A percentile compares a stretch with the other conserved stretches of the same genome.
These are phyloP conservation scores for Auxenochlorella protothecoides DNA, from an alignment of 139 green algal species.

Conservation along the genomic window DNA sequence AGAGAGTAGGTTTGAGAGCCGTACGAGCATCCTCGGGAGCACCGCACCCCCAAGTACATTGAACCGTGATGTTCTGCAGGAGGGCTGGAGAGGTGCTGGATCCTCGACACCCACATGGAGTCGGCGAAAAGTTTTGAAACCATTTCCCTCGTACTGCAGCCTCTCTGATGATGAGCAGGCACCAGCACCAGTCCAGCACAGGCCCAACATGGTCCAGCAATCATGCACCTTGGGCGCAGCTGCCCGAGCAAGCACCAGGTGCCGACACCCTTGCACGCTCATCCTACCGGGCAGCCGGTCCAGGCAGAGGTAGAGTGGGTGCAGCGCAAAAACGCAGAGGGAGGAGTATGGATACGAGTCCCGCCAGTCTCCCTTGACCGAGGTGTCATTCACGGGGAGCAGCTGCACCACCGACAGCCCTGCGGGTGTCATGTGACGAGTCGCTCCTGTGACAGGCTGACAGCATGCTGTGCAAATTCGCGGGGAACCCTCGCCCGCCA, in stretches of 20 bases:
- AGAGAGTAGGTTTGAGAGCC: too few relatives aligned
- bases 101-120: too few relatives aligned
- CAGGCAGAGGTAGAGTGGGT: slow-evolving; percentile 78
- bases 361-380: slow-evolving; percentile 79
- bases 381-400: slow-evolving; percentile 93
- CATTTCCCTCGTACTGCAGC: too few relatives aligned
- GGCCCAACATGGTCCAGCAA: too few relatives aligned
- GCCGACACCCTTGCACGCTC: not conserved
- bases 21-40: too few relatives aligned
- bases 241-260: not conserved
- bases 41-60: too few relatives aligned
- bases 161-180: too few relatives aligned
- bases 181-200: too few relatives aligned
- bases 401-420: slow-evolving; percentile 76
- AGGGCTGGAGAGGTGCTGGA: too few relatives aligned
- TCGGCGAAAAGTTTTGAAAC: too few relatives aligned
- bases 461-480: not conserved
- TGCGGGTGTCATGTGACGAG: slow-evolving; percentile 5
- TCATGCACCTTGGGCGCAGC: too few relatives aligned
- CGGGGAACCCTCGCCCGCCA: not conserved
- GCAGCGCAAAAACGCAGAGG: slow-evolving; percentile 84
- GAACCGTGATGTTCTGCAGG: too few relatives aligned
- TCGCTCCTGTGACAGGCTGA: not conserved
- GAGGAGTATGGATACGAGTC: slow-evolving; percentile 94
- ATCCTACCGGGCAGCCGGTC: slow-evolving; percentile 26